These are phyloP conservation scores for Plantago ovata DNA, from an alignment of 257 asterid species.

Conservation along the genomic window DNA sequence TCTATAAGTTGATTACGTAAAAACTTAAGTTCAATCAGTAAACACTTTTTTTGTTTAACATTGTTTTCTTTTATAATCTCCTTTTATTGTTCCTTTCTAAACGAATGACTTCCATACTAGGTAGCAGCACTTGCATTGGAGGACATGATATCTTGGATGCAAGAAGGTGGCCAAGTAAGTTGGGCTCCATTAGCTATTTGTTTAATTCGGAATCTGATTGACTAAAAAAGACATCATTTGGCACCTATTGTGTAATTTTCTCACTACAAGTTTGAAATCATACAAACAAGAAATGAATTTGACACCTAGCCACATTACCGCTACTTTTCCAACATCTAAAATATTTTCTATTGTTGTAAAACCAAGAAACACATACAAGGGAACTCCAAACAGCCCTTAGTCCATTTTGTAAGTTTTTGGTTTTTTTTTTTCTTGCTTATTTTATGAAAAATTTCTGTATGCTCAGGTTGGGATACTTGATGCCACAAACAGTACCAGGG, in stretches of 20 bases:
- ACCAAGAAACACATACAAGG: too few relatives aligned
- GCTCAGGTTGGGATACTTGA: conserved; percentile 94
- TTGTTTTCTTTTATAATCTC: conserved; percentile 20
- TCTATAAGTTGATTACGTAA: conserved; percentile 17
- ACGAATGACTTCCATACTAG: conserved; percentile 77
- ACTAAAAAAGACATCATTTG: too few relatives aligned
- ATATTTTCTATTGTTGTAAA: too few relatives aligned
- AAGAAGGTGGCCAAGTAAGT: conserved; percentile 98
- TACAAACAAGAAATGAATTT: too few relatives aligned
- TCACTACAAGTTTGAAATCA: too few relatives aligned
- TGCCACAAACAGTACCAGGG: conserved; percentile 89
- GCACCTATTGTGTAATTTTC: too few relatives aligned
- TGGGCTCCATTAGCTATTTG: background rate
- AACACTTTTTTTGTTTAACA: conserved; percentile 13
- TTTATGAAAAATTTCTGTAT: conserved; percentile 25
- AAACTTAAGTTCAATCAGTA: conserved; percentile 13
- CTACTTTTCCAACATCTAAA: too few relatives aligned
- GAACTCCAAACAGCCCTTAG: background rate
- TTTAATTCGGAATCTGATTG: too few relatives aligned
- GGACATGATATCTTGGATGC: conserved; percentile 99
- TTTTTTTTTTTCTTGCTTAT: conserved; percentile 15
- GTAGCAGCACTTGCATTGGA: conserved; percentile 99
- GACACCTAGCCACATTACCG: too few relatives aligned
- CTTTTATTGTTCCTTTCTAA: conserved; percentile 61
- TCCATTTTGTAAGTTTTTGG: conserved; percentile 17